Evolutionary conservation across 805 yeast species (phyloP).

Genomic region (Teunomyces gatunensis): DNA sequence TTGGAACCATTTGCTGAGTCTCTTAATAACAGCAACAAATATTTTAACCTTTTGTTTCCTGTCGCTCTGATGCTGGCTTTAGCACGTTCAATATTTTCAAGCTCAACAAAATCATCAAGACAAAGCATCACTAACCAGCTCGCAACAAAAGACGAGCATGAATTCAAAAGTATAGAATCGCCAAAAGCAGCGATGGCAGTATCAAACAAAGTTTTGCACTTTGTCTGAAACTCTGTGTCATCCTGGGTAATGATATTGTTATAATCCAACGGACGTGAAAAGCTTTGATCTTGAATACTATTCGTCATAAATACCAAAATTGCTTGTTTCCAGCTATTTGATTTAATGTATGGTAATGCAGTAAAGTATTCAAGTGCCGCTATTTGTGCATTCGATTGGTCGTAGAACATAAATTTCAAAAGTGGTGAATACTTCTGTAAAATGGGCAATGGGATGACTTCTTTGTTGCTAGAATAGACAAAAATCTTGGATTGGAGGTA

Average conservation of each 20-base stretch:
- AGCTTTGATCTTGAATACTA: constrained; percentile 34
- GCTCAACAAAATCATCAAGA: constrained; percentile 34
- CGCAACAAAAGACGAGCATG: constrained; percentile 20
- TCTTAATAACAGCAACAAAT: constrained; percentile 24
- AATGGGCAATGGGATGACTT: constrained; percentile 23
- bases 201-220: constrained; percentile 32
- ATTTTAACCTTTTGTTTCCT: constrained; percentile 37
- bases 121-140: constrained; percentile 35
- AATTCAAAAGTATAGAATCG: constrained; percentile 14
- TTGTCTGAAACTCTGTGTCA: constrained; percentile 21
- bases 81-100: constrained; percentile 22
- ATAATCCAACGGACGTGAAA: constrained; percentile 38
- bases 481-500: constrained; percentile 26
- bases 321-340: constrained; percentile 36
- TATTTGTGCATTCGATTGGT: constrained; percentile 19
- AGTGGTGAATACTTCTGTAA: constrained; percentile 35
- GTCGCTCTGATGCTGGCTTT: constrained; percentile 6
- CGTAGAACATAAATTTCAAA: constrained; percentile 30
- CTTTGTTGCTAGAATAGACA: constrained; percentile 20
- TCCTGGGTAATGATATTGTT: constrained; percentile 17
- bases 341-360: constrained; percentile 26
- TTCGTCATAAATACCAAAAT: constrained; percentile 29
- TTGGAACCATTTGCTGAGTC: constrained; percentile 26
- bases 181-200: constrained; percentile 29
- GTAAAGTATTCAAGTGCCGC: constrained; percentile 21